These are phyloP conservation scores for Santalum album DNA, from an alignment of 164 flowering plant species.

Conservation along the genomic window DNA sequence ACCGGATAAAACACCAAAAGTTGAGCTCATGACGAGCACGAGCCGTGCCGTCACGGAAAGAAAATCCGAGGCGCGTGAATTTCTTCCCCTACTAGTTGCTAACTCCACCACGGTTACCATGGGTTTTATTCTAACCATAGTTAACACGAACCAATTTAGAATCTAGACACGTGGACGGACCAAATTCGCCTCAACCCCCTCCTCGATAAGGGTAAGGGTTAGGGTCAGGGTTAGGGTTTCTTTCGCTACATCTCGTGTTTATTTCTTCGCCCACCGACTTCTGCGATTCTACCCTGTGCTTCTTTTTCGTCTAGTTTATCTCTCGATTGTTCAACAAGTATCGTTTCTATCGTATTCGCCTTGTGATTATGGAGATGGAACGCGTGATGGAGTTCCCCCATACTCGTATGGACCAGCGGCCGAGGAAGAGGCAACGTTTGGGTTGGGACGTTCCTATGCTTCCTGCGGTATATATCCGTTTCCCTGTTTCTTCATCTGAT, in stretches of 20 bases:
- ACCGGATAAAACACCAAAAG: no score
- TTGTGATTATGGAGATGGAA: conserved; percentile 51
- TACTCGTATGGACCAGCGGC: conserved; percentile 46
- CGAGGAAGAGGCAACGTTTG: conserved; percentile 55
- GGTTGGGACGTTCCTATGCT: conserved; percentile 62
- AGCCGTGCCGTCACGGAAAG: no score
- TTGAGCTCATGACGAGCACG: no score
- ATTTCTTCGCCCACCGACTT: not conserved
- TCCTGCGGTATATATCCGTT: conserved; percentile 33
- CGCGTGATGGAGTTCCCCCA: conserved; percentile 51
- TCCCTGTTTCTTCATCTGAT: not conserved
- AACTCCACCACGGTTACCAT: no score
- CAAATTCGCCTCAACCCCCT: no score
- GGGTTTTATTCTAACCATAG: no score
- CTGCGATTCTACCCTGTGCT: not conserved
- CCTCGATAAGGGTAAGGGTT: no score
- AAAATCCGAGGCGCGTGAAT: no score
- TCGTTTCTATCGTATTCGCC: not conserved
- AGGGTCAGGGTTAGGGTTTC: not conserved
- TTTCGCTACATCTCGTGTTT: not conserved
- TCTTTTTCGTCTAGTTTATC: not conserved
- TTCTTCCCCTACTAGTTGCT: no score
- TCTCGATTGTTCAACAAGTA: not conserved
- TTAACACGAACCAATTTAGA: no score
- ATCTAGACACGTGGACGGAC: no score